phyloP scores from a whole-genome alignment of 306 rosid species.

The Corylus avellana region DNA sequence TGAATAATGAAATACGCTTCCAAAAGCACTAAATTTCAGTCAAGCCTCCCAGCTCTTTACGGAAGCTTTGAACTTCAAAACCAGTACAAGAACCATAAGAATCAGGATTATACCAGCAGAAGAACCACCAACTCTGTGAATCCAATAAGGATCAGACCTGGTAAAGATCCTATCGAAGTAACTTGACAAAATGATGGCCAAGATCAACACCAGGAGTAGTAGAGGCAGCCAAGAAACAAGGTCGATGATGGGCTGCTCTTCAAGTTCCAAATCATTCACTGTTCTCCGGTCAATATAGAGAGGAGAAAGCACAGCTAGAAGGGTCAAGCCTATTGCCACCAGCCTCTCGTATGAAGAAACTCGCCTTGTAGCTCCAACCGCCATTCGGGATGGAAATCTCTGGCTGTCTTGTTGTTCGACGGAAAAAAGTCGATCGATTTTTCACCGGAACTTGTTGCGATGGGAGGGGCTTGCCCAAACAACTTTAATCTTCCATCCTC shows the following conservation, averaged over 20 bases:
- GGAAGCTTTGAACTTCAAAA: constrained; percentile 74
- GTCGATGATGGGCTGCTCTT: constrained; percentile 41
- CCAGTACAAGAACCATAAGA: constrained; percentile 69
- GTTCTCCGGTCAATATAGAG: constrained; percentile 65
- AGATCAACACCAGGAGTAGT: constrained; percentile 59
- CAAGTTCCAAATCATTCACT: constrained; percentile 46
- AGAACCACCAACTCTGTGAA: constrained; percentile 88
- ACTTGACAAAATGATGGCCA: constrained; percentile 49
- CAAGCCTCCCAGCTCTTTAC: constrained; percentile 36
- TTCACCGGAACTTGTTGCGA: background rate
- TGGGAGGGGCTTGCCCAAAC: background rate
- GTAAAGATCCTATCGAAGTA: constrained; percentile 51
- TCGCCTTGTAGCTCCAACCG: constrained; percentile 39
- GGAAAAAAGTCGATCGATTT: background rate
- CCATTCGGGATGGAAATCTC: constrained; percentile 46
- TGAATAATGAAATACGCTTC: too few species aligned
- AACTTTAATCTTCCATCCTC: background rate
- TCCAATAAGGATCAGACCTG: constrained; percentile 79
- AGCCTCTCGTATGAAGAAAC: constrained; percentile 61
- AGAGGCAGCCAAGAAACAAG: constrained; percentile 58
- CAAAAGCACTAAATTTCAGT: background rate
- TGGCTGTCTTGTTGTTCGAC: background rate
- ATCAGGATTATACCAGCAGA: constrained; percentile 62
- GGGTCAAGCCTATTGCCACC: constrained; percentile 53
- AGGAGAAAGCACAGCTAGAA: constrained; percentile 83